These are phyloP conservation scores for Cyberlindnera subsufficiens DNA, from an alignment of 805 yeast species.

Conservation along the genomic window DNA sequence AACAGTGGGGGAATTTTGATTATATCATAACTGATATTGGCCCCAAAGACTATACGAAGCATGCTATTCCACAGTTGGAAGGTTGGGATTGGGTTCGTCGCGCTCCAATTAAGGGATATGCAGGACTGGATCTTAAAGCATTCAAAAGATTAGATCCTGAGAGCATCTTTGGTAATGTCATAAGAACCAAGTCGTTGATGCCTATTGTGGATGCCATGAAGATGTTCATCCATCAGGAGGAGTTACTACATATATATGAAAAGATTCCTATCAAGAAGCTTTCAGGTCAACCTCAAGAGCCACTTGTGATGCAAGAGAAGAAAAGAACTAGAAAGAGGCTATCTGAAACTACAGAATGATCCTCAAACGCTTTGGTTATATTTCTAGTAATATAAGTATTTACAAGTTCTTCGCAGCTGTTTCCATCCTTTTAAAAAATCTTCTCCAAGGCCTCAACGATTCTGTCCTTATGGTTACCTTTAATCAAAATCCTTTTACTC, in stretches of 20 bases:
- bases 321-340: background rate
- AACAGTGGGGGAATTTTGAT: slow-evolving; percentile 43
- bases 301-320: background rate
- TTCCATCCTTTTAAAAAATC: slow-evolving; percentile 8
- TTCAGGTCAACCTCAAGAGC: background rate
- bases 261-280: slow-evolving; percentile 4
- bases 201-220: slow-evolving; percentile 11
- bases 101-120: slow-evolving; percentile 32
- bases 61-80: slow-evolving; percentile 20
- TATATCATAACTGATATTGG: slow-evolving; percentile 37
- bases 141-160: slow-evolving; percentile 8
- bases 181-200: slow-evolving; percentile 6
- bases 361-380: background rate
- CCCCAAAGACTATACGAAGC: slow-evolving; percentile 1
- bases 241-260: slow-evolving; percentile 12
- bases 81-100: slow-evolving; percentile 39
- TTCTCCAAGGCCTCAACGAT: slow-evolving; percentile 12
- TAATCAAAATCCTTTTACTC: slow-evolving; percentile 39
- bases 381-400: background rate
- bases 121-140: slow-evolving; percentile 30
- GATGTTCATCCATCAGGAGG: slow-evolving; percentile 9
- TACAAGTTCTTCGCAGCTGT: slow-evolving; percentile 1
- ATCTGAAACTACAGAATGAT: background rate
- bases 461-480: slow-evolving; percentile 20
- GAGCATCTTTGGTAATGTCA: slow-evolving; percentile 2